Base-by-base conservation (phyloP, 2,329 filamentous ascomycete genomes). In the Phialophora expanda region DNA sequence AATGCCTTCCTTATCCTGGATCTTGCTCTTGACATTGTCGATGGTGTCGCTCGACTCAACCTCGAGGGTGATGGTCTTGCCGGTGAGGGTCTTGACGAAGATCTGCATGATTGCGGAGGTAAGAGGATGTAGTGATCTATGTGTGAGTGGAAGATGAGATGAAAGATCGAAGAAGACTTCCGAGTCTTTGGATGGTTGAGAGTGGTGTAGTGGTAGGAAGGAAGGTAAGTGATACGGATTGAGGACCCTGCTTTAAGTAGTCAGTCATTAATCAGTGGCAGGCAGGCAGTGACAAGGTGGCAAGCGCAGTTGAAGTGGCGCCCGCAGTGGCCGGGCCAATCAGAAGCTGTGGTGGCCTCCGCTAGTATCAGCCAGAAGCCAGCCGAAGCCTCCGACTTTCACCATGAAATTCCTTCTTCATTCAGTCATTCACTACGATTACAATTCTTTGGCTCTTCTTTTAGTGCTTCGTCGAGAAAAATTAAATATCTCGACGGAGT, bases 51-150 rank as follows among this genome's bases (percentile, higher is more conserved):
- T 77, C 38, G 80, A 81, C 73, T 82, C 80, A 65, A 83, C 81
- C 80, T 84, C 82, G 67, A 79, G 76, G 67, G 76, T 81, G 78
- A 83, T 83, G 72, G 81, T 82, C 78, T 83, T 88, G 74, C 86
- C 86, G 69, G 87, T 89, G 61, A 89, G 87, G 74, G 93, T 97
- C 89, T 97, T 97, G 76, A 97, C 93, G 82, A 97, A 97, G 86
- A 97, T 97, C 87, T 97, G 93, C 93, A 97, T 96, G 80, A 73
- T 88, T 81, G 72, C 78, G 76, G 71, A 44, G 66, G 74, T 70
- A 72, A 61, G 71, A 64, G 41, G 44, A 50, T 50, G 38, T 17
- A 48, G 62, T 59, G 57, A 59, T 57, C 41, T 53, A 58, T 62
- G 61, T 22, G 30, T 5, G 24, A 41, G 22, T 32, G n/a, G 28